These are phyloP conservation scores for Cylindrodendrum hubeiense DNA, from an alignment of 2,329 filamentous ascomycete genomes.

Conservation along the genomic window DNA sequence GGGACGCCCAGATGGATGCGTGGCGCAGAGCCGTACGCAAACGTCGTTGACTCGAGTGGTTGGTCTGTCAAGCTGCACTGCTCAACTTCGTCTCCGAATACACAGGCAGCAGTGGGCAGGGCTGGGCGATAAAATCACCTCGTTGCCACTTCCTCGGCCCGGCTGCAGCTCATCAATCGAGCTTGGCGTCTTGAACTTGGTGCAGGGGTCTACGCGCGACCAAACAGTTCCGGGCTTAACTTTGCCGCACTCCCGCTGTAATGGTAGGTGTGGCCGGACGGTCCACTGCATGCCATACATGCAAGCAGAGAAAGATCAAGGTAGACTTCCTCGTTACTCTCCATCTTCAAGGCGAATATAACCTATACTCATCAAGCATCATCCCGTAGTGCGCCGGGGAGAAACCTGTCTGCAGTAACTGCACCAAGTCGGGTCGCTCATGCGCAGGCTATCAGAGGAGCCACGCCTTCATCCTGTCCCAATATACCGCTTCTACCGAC, in stretches of 20 bases:
- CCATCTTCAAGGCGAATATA: not conserved
- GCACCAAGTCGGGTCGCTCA: constrained; percentile 10
- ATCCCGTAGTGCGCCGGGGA: constrained; percentile 14
- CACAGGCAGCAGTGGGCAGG: not conserved
- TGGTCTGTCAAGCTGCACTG: too few species aligned
- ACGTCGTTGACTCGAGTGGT: too few species aligned
- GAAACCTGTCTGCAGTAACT: constrained; percentile 19
- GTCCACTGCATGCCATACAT: constrained; percentile 25
- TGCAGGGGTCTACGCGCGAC: too few species aligned
- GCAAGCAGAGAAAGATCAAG: constrained; percentile 17
- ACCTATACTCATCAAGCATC: not conserved
- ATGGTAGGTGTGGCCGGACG: constrained; percentile 28
- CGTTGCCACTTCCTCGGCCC: not conserved
- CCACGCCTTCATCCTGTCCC: constrained; percentile 19
- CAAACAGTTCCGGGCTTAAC: not conserved
- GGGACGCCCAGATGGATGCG: too few species aligned
- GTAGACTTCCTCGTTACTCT: not conserved
- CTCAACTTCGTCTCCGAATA: not conserved
- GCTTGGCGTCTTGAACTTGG: too few species aligned
- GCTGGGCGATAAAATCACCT: not conserved
- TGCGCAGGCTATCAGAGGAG: constrained; percentile 22
- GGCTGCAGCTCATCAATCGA: too few species aligned
- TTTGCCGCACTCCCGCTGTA: not conserved
- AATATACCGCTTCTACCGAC: not conserved
- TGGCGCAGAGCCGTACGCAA: not conserved